Percentiles rank a stretch among this genome's conserved stretches.
phyloP scores from a whole-genome alignment of 306 rosid species.

The Mimosa pudica region DNA sequence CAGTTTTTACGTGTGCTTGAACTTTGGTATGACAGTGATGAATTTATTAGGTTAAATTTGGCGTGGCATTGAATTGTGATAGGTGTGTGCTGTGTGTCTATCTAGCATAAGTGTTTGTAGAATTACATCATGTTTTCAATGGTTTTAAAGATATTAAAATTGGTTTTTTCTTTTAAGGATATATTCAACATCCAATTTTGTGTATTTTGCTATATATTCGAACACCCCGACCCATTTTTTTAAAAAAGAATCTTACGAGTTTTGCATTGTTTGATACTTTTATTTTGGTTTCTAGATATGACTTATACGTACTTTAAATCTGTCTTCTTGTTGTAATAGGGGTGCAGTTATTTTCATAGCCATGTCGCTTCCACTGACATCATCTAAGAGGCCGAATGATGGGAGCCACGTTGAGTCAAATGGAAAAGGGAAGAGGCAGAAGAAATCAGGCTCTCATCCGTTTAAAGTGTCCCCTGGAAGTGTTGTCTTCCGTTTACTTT shows the following conservation, averaged over 20 bases:
- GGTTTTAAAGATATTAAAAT: not conserved
- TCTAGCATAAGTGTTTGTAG: not conserved
- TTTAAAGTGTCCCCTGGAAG: constrained; percentile 42
- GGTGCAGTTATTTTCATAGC: constrained; percentile 26
- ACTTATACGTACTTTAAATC: not conserved
- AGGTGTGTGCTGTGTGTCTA: not conserved
- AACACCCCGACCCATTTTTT: not conserved
- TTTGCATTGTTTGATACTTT: not conserved
- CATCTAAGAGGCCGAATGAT: constrained; percentile 74
- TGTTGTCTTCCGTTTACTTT: constrained; percentile 61
- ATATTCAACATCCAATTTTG: not conserved
- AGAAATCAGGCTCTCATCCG: constrained; percentile 44
- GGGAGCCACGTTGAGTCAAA: constrained; percentile 40
- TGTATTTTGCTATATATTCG: not conserved
- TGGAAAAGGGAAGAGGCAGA: constrained; percentile 71
- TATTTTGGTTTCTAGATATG: constrained; percentile 6
- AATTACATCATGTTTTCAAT: not conserved
- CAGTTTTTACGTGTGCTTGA: not conserved
- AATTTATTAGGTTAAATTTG: not conserved
- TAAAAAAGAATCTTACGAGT: not conserved
- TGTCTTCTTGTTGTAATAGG: constrained; percentile 12
- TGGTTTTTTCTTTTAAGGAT: not conserved
- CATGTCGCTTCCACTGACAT: constrained; percentile 64
- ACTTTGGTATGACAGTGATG: not conserved
- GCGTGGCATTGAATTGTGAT: not conserved